A percentile compares a stretch with the other conserved stretches of the same genome.
phyloP scores from a whole-genome alignment of 1,284 basidiomycete species.

The Ustilago loliicola region DNA sequence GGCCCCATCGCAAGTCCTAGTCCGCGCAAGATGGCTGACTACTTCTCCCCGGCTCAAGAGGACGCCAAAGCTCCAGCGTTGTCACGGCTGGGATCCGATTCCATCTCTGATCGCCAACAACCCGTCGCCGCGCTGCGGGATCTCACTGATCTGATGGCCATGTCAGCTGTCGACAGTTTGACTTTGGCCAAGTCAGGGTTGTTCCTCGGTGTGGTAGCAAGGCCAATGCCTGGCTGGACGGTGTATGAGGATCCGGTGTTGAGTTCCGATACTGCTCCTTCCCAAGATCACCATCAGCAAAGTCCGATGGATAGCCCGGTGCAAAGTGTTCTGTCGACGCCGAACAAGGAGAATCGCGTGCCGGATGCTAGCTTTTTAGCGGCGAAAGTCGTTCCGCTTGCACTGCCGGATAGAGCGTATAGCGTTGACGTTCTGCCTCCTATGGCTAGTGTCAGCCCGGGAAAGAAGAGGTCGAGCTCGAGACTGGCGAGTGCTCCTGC shows the following conservation, averaged over 20 bases:
- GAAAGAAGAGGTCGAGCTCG: conserved; percentile 4
- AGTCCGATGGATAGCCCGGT: conserved; percentile 15
- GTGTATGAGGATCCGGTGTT: conserved; percentile 33
- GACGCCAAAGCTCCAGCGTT: not conserved
- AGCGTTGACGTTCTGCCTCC: conserved; percentile 27
- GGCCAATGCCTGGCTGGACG: conserved; percentile 37
- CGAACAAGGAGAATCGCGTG: conserved; percentile 47
- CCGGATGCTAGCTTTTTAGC: conserved; percentile 32
- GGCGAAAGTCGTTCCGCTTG: conserved; percentile 25
- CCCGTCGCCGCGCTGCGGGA: conserved; percentile 6
- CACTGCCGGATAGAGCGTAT: conserved; percentile 38
- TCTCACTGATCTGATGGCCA: conserved; percentile 21
- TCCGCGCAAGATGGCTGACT: conserved; percentile 45
- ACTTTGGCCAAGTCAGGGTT: conserved; percentile 36
- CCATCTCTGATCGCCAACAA: conserved; percentile 24
- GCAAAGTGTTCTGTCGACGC: conserved; percentile 22
- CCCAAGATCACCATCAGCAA: conserved; percentile 32
- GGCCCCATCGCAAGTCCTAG: conserved; percentile 46
- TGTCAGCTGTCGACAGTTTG: conserved; percentile 14
- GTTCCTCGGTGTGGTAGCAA: conserved; percentile 39
- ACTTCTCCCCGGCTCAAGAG: conserved; percentile 21
- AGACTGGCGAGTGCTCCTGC: not conserved
- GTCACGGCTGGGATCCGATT: conserved; percentile 25
- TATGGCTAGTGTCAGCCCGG: not conserved
- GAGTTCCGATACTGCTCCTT: conserved; percentile 36